Base-by-base conservation (phyloP, 1,284 basidiomycete genomes). In the Fomitopsis pinicola region DNA sequence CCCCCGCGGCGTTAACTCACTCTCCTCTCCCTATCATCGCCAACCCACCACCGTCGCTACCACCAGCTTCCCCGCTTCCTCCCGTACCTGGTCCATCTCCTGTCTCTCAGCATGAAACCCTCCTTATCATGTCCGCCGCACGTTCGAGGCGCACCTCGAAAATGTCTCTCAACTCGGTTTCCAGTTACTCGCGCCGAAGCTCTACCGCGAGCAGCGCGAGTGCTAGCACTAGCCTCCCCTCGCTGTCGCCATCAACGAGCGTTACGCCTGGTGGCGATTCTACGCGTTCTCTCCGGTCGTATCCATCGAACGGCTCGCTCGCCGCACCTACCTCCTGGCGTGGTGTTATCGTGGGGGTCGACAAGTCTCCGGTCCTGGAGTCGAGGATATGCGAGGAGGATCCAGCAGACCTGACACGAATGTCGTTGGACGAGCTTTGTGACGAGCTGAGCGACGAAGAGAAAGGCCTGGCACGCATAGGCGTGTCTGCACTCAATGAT, bases 71-170 rank as follows among this genome's bases (percentile, higher is more conserved):
- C 0, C 82, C 80, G 0, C 76, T 84, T 14, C 82, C 83, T 0
- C 82, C 83, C 1, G 67, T 84, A 7, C 83, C 83, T 3, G 81
- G 80, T 10, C 82, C 79, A 0, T 82, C 79, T 1, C 76, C 78
- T 15, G 77, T 82, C 44, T 75, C 79, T 3, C 77, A 80, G 55
- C 75, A 78, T 44, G 81, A 82, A 44, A 75, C 76, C 12, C 74
- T 81, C 26, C 68, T 77, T 59, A 74, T 81, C 42, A 76, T 81
- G 58, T 72, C 74, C 42, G 69, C 72, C 30, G 71, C 72, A 36
- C 74, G 75, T 44, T 73, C 74, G 10, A 73, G 75, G 2, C 72
- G 75, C 53, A 62, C 72, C 2, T 75, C 75, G 35, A 75, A 73
- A 63, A 62, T 75, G 55, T 75, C 75, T 2, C 55, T 72, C 10